Evolutionary conservation across 164 flowering plant genomes (phyloP).

Genomic region (Kalanchoe fedtschenkoi): DNA sequence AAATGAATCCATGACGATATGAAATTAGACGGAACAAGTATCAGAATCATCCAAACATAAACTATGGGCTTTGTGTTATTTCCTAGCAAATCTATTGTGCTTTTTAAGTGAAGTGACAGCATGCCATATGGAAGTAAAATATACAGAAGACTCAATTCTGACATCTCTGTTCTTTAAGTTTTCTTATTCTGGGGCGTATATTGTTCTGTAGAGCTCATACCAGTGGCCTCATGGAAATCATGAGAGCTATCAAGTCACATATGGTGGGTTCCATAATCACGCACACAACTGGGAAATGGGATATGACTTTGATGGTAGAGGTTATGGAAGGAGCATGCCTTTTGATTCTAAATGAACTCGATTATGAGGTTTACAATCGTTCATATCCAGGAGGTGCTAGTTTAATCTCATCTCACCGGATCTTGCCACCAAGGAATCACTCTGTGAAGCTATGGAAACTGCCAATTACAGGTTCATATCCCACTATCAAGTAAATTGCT

Average conservation of each 20-base stretch:
- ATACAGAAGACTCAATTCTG: background rate
- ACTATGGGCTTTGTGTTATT: background rate
- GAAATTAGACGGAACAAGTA: background rate
- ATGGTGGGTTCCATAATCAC: background rate
- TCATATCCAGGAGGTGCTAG: background rate
- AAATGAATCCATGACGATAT: no score
- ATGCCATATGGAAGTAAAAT: background rate
- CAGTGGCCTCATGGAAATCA: background rate
- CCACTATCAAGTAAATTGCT: background rate
- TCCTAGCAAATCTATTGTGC: no score
- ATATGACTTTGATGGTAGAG: background rate
- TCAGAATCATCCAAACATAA: background rate
- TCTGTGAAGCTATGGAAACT: background rate
- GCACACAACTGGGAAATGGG: background rate
- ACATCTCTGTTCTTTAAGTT: background rate
- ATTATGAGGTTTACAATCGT: background rate
- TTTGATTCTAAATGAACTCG: background rate
- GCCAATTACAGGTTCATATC: background rate
- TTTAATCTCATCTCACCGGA: background rate
- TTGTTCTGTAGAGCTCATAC: background rate
- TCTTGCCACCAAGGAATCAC: background rate
- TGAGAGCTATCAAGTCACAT: background rate
- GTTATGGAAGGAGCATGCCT: background rate
- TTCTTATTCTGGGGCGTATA: background rate
- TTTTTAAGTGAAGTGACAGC: background rate